Conservation (phyloP, 2,329 filamentous ascomycete genomes). For the Claviceps monticola region DNA sequence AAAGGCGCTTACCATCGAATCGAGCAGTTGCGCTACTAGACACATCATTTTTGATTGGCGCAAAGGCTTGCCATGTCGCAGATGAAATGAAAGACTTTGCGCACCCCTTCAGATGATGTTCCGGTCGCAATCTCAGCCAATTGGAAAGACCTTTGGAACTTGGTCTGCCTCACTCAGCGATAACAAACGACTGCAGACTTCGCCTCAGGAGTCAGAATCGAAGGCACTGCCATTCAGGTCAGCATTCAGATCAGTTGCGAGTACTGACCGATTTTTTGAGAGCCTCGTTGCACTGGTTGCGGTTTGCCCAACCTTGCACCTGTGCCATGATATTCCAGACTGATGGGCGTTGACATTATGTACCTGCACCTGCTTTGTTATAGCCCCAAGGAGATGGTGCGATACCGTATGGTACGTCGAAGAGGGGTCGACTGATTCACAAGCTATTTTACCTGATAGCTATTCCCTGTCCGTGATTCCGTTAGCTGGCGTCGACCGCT, state of each 20-base stretch:
- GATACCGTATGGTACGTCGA: neutral
- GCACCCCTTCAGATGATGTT: neutral
- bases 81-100: neutral
- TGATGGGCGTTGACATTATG: neutral
- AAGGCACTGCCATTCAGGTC: neutral
- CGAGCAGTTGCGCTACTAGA: slow-evolving; percentile 3
- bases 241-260: neutral
- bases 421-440: neutral
- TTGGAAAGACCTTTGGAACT: neutral
- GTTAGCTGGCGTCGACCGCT: neutral
- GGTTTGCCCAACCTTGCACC: neutral
- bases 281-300: neutral
- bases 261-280: neutral
- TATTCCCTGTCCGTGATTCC: neutral
- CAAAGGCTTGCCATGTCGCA: slow-evolving; percentile 6
- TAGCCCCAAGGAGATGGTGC: neutral
- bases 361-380: neutral
- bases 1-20: slow-evolving; percentile 11
- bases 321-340: neutral
- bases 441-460: neutral
- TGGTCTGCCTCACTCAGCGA: neutral
- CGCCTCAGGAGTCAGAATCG: neutral
- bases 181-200: neutral
- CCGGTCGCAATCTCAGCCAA: slow-evolving; percentile 2
- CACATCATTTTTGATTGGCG: slow-evolving; percentile 8